Percentiles rank a stretch among this genome's conserved stretches.
phyloP scores from a whole-genome alignment of 192 early-diverging fungal species.

The Mortierella claussenii region DNA sequence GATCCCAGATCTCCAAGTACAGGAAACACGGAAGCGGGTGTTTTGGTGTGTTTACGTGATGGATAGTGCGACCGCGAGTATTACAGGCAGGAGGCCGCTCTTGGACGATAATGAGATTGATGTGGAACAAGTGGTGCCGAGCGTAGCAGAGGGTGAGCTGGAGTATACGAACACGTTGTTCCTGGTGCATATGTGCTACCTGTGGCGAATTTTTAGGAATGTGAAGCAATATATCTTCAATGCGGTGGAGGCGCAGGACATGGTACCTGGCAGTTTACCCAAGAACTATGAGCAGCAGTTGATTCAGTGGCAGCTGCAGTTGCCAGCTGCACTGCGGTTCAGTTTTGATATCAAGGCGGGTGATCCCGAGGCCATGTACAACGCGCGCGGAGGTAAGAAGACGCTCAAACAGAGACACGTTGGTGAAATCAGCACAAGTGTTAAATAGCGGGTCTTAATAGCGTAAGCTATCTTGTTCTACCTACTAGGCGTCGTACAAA shows the following conservation, averaged over 20 bases:
- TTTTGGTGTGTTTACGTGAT: slow-evolving; percentile 46
- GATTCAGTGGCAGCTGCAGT: slow-evolving; percentile 45
- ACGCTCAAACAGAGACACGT: not conserved
- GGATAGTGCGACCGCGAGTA: slow-evolving; percentile 26
- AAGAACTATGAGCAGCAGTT: slow-evolving; percentile 46
- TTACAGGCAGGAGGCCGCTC: slow-evolving; percentile 37
- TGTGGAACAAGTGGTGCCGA: slow-evolving; percentile 24
- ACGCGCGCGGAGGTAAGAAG: slow-evolving; percentile 39
- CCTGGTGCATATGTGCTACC: slow-evolving; percentile 34
- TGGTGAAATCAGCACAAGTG: not conserved
- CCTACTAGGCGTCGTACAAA: slow-evolving; percentile 37
- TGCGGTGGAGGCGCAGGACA: slow-evolving; percentile 27
- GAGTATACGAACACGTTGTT: slow-evolving; percentile 44
- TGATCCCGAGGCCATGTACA: slow-evolving; percentile 23
- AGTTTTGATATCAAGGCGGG: slow-evolving; percentile 25
- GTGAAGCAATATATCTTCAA: slow-evolving; percentile 50
- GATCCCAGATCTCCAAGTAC: slow-evolving; percentile 40
- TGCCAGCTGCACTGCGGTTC: slow-evolving; percentile 36
- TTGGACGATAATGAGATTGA: slow-evolving; percentile 42
- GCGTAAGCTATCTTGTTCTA: not conserved
- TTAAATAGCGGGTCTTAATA: too few relatives aligned
- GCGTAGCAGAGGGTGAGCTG: slow-evolving; percentile 22
- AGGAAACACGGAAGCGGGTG: slow-evolving; percentile 40
- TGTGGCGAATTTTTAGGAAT: slow-evolving; percentile 40
- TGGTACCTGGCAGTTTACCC: slow-evolving; percentile 44